Percentiles rank a stretch among this genome's conserved stretches.
These are phyloP conservation scores for Eucalyptus cloeziana DNA, from an alignment of 345 rosid genomes.

Conservation along the genomic window DNA sequence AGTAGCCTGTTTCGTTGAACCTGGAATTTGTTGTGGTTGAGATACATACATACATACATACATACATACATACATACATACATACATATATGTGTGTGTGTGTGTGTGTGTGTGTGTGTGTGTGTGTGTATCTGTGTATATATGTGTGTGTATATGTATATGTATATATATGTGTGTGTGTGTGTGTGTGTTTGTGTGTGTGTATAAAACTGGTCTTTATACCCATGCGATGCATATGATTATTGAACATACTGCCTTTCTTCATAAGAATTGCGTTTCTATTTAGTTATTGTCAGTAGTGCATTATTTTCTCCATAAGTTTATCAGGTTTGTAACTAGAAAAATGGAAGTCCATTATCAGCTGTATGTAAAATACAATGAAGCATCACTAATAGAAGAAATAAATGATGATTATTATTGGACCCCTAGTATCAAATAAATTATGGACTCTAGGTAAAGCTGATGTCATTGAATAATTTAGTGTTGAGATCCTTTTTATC, in stretches of 20 bases:
- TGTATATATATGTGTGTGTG: too few relatives aligned
- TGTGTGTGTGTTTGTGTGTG: too few relatives aligned
- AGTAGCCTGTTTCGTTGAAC: not conserved
- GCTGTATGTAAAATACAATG: not conserved
- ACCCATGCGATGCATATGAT: not conserved
- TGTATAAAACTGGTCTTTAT: not conserved
- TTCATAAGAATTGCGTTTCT: not conserved
- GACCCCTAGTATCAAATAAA: not conserved
- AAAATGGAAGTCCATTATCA: not conserved
- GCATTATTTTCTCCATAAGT: not conserved
- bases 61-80: not conserved
- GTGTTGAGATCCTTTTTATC: not conserved
- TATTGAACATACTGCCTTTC: not conserved
- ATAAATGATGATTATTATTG: not conserved
- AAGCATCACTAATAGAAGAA: not conserved
- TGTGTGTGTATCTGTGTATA: rapidly evolving
- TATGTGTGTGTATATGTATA: too few relatives aligned
- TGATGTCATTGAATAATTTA: not conserved
- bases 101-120: rapidly evolving
- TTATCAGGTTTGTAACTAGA: not conserved
- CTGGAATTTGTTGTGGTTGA: not conserved
- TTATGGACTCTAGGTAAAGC: not conserved
- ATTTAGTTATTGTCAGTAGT: not conserved
- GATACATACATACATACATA: not conserved
- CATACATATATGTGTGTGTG: not conserved